phyloP scores from a whole-genome alignment of 441 rosid species.

The Sinapis alba region DNA sequence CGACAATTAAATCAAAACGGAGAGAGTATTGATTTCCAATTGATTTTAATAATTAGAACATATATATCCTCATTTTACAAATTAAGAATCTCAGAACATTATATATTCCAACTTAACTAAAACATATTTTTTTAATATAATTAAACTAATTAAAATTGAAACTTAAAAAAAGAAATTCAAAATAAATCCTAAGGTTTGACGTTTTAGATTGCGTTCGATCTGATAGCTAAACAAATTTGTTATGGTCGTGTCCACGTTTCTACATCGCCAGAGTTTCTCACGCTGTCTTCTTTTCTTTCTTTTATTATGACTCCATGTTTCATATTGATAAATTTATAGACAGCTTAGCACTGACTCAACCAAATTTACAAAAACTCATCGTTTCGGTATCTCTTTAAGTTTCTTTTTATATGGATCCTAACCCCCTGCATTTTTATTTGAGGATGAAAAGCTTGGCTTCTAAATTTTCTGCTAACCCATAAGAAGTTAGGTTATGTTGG shows the following conservation, averaged over 20 bases:
- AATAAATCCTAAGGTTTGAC: not conserved
- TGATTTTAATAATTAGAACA: too few species aligned
- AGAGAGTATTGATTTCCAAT: too few species aligned
- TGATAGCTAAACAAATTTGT: not conserved
- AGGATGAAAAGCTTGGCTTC: not conserved
- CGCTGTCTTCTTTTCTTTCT: not conserved
- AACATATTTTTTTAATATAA: not conserved
- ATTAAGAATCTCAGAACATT: too few species aligned
- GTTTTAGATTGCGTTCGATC: not conserved
- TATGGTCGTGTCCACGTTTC: conserved; percentile 35
- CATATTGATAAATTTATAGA: not conserved
- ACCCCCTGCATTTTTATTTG: not conserved
- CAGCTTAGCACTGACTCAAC: not conserved
- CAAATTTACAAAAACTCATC: not conserved
- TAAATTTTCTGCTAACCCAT: not conserved
- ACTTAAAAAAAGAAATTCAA: not conserved
- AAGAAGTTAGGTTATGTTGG: not conserved
- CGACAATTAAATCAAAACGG: too few species aligned
- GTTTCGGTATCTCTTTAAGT: not conserved
- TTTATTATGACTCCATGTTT: not conserved
- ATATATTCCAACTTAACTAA: too few species aligned
- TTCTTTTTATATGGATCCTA: not conserved
- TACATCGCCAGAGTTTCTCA: conserved; percentile 14
- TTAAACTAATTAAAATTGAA: not conserved
- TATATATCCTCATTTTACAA: too few species aligned